A percentile compares a stretch with the other conserved stretches of the same genome.
Evolutionary conservation across 805 yeast species (phyloP).

Genomic region (Tetrapisispora iriomotensis): DNA sequence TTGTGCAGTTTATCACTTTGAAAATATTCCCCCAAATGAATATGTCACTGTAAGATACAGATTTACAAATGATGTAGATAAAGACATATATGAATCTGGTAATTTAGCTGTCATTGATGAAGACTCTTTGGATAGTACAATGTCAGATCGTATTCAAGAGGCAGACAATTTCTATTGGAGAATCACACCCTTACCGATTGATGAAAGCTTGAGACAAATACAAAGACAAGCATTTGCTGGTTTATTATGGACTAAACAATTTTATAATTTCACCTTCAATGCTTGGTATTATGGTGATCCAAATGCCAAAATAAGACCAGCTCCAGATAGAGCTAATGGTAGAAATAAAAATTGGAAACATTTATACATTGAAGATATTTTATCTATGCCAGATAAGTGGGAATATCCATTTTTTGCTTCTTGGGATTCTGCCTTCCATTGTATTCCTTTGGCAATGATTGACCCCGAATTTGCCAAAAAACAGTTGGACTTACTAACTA

Average conservation of each 20-base stretch:
- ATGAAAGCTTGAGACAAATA: constrained; percentile 67
- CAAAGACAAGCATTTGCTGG: constrained; percentile 95
- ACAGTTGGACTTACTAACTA: constrained; percentile 72
- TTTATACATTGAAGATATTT: constrained; percentile 74
- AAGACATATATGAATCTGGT: constrained; percentile 21
- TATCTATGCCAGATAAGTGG: constrained; percentile 91
- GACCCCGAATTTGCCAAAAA: constrained; percentile 88
- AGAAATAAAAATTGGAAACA: constrained; percentile 86
- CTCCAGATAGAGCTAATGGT: constrained; percentile 73
- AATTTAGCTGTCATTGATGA: constrained; percentile 49
- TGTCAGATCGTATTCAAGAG: constrained; percentile 67
- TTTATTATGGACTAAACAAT: constrained; percentile 86
- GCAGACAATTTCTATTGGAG: constrained; percentile 92
- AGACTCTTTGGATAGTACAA: constrained; percentile 56
- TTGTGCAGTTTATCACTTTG: constrained; percentile 75
- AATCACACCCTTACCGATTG: constrained; percentile 73
- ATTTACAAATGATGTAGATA: constrained; percentile 35
- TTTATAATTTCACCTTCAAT: constrained; percentile 73
- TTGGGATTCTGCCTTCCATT: constrained; percentile 95
- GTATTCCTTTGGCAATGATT: constrained; percentile 85
- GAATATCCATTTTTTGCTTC: constrained; percentile 95
- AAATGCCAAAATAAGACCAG: constrained; percentile 61
- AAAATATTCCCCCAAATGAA: constrained; percentile 75
- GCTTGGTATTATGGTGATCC: constrained; percentile 89
- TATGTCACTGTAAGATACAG: constrained; percentile 77